A percentile compares a stretch with the other conserved stretches of the same genome.
These are phyloP conservation scores for Austroboletus festivus DNA, from an alignment of 768 basidiomycete species.

Conservation along the genomic window DNA sequence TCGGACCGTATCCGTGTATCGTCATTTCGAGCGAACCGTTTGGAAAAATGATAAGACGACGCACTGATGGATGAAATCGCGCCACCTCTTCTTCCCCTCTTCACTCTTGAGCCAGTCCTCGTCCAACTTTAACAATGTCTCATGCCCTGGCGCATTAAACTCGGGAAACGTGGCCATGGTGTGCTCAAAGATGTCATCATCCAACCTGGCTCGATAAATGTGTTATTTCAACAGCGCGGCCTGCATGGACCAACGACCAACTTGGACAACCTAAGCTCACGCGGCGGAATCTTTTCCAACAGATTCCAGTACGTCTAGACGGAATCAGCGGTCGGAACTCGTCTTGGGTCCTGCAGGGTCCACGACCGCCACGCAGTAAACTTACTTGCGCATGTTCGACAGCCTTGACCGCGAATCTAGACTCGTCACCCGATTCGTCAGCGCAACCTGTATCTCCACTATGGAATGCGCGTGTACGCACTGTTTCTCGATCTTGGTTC, in stretches of 20 bases:
- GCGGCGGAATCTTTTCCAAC: constrained; percentile 74
- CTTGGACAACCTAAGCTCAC: constrained; percentile 79
- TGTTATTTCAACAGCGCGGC: constrained; percentile 9
- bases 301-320: constrained; percentile 92
- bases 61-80: constrained; percentile 77
- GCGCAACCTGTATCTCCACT: constrained; percentile 1
- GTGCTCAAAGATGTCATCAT: constrained; percentile 89
- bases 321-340: constrained; percentile 10
- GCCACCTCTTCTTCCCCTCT: constrained; percentile 87
- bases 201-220: constrained; percentile 49
- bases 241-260: constrained; percentile 34
- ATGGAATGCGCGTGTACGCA: constrained; percentile 38
- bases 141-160: constrained; percentile 47
- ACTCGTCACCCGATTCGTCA: constrained; percentile 11
- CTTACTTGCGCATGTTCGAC: constrained; percentile 94
- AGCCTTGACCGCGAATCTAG: constrained; percentile 64
- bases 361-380: constrained; percentile 10
- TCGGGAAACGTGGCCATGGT: constrained; percentile 81
- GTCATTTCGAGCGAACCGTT: no score
- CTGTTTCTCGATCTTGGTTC: constrained; percentile 90
- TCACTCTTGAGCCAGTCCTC: constrained; percentile 92
- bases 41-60: constrained; percentile 24
- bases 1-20: no score
- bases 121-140: constrained; percentile 57
- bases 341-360: constrained; percentile 2